Evolutionary conservation across 2,329 filamentous ascomycete genomes (phyloP).

Genomic region (Decorospora gaudefroyi): DNA sequence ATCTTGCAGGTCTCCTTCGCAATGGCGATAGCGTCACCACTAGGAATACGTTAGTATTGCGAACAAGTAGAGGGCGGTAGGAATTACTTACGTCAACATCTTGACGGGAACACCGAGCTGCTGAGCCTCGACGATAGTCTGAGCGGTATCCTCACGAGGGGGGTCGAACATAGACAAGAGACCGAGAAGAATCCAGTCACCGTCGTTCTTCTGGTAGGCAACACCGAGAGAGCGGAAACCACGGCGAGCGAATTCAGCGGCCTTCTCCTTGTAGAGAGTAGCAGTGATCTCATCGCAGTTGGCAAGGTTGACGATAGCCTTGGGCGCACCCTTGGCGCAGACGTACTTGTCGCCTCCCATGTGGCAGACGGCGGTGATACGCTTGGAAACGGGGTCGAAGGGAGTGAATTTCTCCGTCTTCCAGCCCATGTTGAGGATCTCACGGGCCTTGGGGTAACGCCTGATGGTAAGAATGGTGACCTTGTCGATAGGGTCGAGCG

Average conservation of each 20-base stretch:
- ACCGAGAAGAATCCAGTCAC: conserved; percentile 73
- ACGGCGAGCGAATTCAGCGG: conserved; percentile 74
- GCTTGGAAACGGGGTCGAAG: conserved; percentile 80
- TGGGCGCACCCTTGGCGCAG: conserved; percentile 78
- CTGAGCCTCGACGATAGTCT: conserved; percentile 76
- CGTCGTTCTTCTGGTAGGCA: conserved; percentile 76
- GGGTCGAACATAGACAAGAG: conserved; percentile 82
- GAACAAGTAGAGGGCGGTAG: neutral
- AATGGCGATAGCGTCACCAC: conserved; percentile 76
- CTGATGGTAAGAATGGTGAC: conserved; percentile 76
- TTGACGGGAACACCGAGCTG: conserved; percentile 77
- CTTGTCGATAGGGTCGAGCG: conserved; percentile 78
- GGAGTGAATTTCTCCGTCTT: conserved; percentile 76
- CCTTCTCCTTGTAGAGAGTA: conserved; percentile 71
- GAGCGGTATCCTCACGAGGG: conserved; percentile 76
- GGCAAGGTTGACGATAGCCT: conserved; percentile 71
- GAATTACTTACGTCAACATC: conserved; percentile 65
- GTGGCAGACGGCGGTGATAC: conserved; percentile 71
- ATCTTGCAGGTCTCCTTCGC: conserved; percentile 84
- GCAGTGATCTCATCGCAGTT: conserved; percentile 68
- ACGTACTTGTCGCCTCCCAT: conserved; percentile 72
- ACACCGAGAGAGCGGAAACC: conserved; percentile 82
- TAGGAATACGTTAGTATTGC: conserved; percentile 8
- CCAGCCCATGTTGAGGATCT: conserved; percentile 76
- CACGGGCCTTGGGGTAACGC: conserved; percentile 75